phyloP scores from a whole-genome alignment of 1,284 basidiomycete species.

The Neolentinus lepideus region DNA sequence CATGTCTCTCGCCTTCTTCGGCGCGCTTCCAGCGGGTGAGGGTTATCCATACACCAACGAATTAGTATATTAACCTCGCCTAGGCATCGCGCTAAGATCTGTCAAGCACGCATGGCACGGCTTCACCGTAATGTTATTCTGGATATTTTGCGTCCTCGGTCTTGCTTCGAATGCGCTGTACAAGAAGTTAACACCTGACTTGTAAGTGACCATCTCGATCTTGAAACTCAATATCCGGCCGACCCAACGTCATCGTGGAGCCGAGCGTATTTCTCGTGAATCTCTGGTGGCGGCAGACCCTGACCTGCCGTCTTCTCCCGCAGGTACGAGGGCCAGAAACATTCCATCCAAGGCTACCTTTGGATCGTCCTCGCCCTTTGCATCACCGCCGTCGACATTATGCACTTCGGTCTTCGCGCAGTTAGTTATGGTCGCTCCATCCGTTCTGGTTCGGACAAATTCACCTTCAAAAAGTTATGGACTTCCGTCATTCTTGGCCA shows the following conservation, averaged over 20 bases:
- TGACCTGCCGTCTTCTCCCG: constrained; percentile 9
- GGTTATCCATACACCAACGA: constrained; percentile 8
- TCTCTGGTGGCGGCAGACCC: constrained; percentile 2
- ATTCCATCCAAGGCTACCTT: constrained; percentile 58
- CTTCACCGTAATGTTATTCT: constrained; percentile 51
- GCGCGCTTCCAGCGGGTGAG: constrained; percentile 67
- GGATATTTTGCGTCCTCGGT: constrained; percentile 46
- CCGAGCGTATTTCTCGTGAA: neutral
- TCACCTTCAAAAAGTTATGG: constrained; percentile 47
- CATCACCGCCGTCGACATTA: constrained; percentile 52
- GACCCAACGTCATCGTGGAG: neutral
- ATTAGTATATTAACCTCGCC: constrained; percentile 1
- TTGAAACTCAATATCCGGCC: neutral
- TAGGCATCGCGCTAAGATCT: constrained; percentile 71
- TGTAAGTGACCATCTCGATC: constrained; percentile 39
- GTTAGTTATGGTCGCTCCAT: constrained; percentile 33
- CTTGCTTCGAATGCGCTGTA: constrained; percentile 60
- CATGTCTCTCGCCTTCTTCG: constrained; percentile 73
- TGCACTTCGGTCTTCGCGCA: constrained; percentile 40
- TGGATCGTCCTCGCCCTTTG: constrained; percentile 47
- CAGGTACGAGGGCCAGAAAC: constrained; percentile 66
- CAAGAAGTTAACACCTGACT: constrained; percentile 68
- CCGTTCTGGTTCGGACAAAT: constrained; percentile 30
- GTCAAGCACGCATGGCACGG: constrained; percentile 59
- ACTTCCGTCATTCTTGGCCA: constrained; percentile 46